Evolutionary conservation across 2,329 filamentous ascomycete species (phyloP).

Genomic region (Xylaria polymorpha): DNA sequence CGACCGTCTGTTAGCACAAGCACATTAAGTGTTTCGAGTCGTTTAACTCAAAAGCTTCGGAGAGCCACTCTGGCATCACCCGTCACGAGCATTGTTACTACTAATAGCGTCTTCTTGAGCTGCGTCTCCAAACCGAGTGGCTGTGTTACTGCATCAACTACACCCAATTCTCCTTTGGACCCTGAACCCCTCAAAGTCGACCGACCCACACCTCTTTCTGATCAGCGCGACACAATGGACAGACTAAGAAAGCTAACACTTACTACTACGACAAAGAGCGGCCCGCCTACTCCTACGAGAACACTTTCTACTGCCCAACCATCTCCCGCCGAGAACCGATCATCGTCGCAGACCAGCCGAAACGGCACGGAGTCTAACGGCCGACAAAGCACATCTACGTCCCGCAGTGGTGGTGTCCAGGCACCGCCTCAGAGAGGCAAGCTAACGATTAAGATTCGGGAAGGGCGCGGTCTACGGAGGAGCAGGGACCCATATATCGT

Average conservation of each 20-base stretch:
- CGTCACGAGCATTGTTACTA: constrained; percentile 72
- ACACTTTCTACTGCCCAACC: constrained; percentile 76
- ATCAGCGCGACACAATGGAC: constrained; percentile 72
- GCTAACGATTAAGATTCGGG: constrained; percentile 86
- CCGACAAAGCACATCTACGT: constrained; percentile 64
- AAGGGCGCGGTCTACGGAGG: constrained; percentile 83
- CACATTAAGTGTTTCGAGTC: constrained; percentile 58
- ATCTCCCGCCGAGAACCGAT: constrained; percentile 56
- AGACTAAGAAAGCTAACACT: constrained; percentile 90
- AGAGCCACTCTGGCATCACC: constrained; percentile 64
- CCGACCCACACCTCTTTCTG: constrained; percentile 51
- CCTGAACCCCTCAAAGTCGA: constrained; percentile 53
- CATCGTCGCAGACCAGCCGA: constrained; percentile 51
- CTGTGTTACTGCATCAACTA: constrained; percentile 63
- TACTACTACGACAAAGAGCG: constrained; percentile 85
- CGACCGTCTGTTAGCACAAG: constrained; percentile 52
- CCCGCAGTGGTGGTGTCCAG: constrained; percentile 63
- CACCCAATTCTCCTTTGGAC: constrained; percentile 63
- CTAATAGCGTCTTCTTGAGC: constrained; percentile 71
- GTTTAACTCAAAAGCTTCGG: constrained; percentile 56
- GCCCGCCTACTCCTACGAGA: constrained; percentile 88
- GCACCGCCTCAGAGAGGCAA: constrained; percentile 84
- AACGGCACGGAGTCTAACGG: constrained; percentile 60
- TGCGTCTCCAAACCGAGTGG: constrained; percentile 76
- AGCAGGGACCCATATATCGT: constrained; percentile 94